Conservation (phyloP, 441 rosid genomes). For the Erodium texanum region DNA sequence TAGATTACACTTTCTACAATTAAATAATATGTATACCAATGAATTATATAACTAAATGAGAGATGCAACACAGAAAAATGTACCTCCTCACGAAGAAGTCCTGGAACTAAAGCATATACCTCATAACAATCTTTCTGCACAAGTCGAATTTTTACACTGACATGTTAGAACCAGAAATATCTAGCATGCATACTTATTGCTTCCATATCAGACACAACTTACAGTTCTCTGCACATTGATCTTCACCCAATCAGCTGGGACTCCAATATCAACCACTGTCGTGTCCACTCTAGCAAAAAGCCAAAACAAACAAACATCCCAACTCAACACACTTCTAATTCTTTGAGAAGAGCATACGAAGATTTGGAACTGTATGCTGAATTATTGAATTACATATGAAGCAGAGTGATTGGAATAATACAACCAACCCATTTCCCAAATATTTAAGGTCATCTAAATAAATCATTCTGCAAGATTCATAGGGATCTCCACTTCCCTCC, state of each 20-base stretch:
- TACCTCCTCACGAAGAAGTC: conserved; percentile 37
- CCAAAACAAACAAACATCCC: not conserved
- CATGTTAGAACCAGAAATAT: conserved; percentile 10
- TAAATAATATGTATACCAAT: not conserved
- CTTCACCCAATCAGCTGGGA: conserved; percentile 65
- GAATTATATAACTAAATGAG: not conserved
- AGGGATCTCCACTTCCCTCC: not conserved
- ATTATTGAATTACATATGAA: not conserved
- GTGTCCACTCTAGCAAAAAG: conserved; percentile 33
- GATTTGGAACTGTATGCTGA: not conserved
- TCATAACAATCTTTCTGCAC: conserved; percentile 53
- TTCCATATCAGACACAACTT: conserved; percentile 14
- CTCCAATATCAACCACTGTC: conserved; percentile 48
- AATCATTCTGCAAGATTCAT: not conserved
- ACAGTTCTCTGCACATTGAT: conserved; percentile 53
- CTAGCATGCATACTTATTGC: conserved; percentile 8
- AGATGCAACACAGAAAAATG: not conserved
- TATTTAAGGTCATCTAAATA: not conserved
- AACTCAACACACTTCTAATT: conserved; percentile 1
- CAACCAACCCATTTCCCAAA: not conserved
- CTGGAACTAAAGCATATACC: conserved; percentile 59
- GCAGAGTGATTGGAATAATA: not conserved
- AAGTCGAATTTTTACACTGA: not conserved
- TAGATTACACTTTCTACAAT: no score
- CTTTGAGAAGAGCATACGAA: not conserved